Base-by-base conservation (phyloP, 352 stramenopile genomes). In the Hyaloperonospora arabidopsidis region DNA sequence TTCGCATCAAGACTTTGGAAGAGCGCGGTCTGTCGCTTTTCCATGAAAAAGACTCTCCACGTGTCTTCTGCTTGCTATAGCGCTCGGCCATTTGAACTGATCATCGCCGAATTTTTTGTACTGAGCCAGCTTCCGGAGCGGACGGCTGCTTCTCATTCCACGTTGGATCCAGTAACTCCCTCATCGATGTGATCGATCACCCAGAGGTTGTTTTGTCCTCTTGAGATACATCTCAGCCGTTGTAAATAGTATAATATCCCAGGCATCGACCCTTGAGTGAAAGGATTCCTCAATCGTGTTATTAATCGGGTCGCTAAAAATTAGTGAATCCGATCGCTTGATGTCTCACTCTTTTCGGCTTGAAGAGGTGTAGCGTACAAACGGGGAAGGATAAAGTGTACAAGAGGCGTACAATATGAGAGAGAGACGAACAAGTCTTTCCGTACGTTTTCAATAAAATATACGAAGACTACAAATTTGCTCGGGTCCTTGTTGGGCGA, bases 71-170 rank as follows among this genome's bases (percentile, higher is more conserved):
- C 14, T 17, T 5, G 19, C 78, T 61, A 23, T 79, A 65, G 41
- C 79, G 62, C 56, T 86, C 84, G 63, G 66, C 76, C 53, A 86
- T 68, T 6, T 43, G 6, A 43, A 6, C 15, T 14, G 17, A 18
- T 8, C 36, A 19, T 7, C 36, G 4, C 17, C 36, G 5, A 19
- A 18, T 43, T 14, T 38, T 44, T 40, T 0, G 38, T 77, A 0
- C 39, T 70, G 1, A 29, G 39, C 0, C 57, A 72, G 2, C 39
- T 68, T 15, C 55, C 55, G 1, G 14, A 40, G 28, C 28, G 45
- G 2, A 1, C 35, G 11, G 15, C 12, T 11, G 43, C 5, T 1
- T 54, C 45, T 5, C 7, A 44, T 28, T 6, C 43, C 22, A 11
- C 23, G 1, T 8, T 54, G 4, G 8, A n/a, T 1, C 19, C 15